Evolutionary conservation across 1,284 basidiomycete genomes (phyloP).

Genomic region (Golubevia pallescens): DNA sequence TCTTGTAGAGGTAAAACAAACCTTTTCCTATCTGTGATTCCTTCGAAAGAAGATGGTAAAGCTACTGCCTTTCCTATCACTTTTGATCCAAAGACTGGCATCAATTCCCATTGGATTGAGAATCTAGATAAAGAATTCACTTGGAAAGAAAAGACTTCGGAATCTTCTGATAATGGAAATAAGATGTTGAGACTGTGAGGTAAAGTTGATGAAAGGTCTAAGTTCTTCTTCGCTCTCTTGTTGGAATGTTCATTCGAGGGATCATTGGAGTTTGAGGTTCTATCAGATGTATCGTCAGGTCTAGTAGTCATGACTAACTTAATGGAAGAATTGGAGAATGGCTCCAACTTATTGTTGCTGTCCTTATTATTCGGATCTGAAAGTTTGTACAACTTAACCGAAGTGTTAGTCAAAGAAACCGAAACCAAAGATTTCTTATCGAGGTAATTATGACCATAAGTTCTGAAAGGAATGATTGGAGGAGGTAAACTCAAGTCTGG

Average conservation of each 20-base stretch:
- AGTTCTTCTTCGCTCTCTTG: too few relatives aligned
- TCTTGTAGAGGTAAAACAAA: constrained; percentile 78
- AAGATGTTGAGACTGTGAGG: constrained; percentile 83
- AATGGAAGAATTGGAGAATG: constrained; percentile 72
- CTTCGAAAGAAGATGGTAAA: constrained; percentile 76
- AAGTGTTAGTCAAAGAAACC: constrained; percentile 69
- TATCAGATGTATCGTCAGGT: constrained; percentile 69
- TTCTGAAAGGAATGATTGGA: constrained; percentile 86
- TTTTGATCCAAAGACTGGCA: constrained; percentile 98
- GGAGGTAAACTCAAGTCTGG: constrained; percentile 92
- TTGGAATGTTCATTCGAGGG: too few relatives aligned
- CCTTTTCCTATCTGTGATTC: constrained; percentile 47
- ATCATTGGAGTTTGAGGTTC: too few relatives aligned
- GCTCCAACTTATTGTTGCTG: constrained; percentile 45
- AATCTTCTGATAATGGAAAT: constrained; percentile 76
- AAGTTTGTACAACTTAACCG: constrained; percentile 56
- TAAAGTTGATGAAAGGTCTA: too few relatives aligned
- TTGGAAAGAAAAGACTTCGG: constrained; percentile 89
- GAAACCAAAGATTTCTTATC: constrained; percentile 87
- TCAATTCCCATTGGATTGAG: constrained; percentile 89
- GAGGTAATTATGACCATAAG: constrained; percentile 68
- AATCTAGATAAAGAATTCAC: constrained; percentile 77
- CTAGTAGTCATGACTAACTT: constrained; percentile 90
- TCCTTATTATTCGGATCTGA: constrained; percentile 49
- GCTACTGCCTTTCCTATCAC: constrained; percentile 92